Evolutionary conservation across 305 asterid genomes (phyloP).

Genomic region (Galium porrigens): DNA sequence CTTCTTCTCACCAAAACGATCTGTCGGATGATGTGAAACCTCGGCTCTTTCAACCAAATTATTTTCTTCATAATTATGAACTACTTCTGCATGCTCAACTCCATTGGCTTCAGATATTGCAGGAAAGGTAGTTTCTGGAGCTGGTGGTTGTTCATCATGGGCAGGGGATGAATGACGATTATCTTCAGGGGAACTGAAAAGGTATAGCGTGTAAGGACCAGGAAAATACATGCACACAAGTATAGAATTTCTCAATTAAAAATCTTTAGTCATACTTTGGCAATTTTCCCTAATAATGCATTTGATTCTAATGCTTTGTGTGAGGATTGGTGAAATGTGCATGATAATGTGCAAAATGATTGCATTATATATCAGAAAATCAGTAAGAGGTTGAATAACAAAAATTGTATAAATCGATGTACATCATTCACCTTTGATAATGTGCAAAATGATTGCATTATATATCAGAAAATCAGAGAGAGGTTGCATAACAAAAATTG

Average conservation of each 20-base stretch:
- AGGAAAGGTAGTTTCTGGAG: slow-evolving; percentile 35
- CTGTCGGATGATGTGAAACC: slow-evolving; percentile 38
- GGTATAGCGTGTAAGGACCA: slow-evolving; percentile 18
- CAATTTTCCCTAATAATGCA: background rate
- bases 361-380: background rate
- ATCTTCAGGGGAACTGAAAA: slow-evolving; percentile 59
- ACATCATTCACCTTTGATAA: slow-evolving; percentile 44
- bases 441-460: background rate
- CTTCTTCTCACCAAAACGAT: slow-evolving; percentile 36
- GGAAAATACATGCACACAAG: slow-evolving; percentile 1
- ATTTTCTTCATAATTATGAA: slow-evolving; percentile 31
- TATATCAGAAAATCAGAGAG: background rate
- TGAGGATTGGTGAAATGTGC: background rate
- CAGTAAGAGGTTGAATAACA: background rate
- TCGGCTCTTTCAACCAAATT: slow-evolving; percentile 32
- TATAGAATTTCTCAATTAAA: background rate
- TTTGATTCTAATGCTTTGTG: background rate
- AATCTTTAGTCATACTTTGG: background rate
- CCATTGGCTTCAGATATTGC: slow-evolving; percentile 29
- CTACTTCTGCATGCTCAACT: slow-evolving; percentile 35
- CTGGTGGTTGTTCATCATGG: slow-evolving; percentile 35
- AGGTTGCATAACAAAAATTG: background rate
- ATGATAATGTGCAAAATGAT: background rate
- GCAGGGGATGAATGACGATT: slow-evolving; percentile 32
- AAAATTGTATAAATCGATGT: background rate